Conservation (phyloP, 768 basidiomycete species). For the Obba rivulosa region DNA sequence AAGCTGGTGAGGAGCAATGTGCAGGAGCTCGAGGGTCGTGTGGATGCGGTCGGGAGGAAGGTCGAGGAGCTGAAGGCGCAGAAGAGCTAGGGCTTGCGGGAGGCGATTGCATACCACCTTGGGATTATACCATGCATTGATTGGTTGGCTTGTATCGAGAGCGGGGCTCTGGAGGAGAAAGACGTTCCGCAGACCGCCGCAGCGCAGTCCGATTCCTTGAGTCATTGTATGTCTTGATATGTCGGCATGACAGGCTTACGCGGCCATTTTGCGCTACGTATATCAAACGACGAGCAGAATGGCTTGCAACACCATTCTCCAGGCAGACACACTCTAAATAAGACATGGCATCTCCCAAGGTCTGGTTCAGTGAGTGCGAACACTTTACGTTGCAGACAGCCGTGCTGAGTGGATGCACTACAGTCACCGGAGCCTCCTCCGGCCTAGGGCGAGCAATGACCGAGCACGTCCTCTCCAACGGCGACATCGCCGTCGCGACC, state of each 20-base stretch:
- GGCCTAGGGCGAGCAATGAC: constrained; percentile 20
- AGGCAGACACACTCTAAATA: no score
- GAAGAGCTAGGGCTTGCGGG: neutral
- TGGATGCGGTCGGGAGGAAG: constrained; percentile 41
- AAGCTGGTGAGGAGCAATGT: constrained; percentile 70
- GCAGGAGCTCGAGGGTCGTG: constrained; percentile 56
- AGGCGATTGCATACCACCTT: neutral
- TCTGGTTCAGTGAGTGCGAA: constrained; percentile 8
- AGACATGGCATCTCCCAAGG: constrained; percentile 7
- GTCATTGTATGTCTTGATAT: no score
- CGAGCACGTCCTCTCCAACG: constrained; percentile 14
- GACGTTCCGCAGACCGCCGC: no score
- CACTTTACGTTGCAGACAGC: neutral
- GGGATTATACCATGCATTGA: no score
- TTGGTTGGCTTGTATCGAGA: no score
- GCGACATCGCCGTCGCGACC: constrained; percentile 22
- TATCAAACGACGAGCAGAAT: no score
- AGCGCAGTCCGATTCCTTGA: no score
- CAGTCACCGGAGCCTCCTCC: constrained; percentile 21
- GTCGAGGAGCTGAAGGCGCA: constrained; percentile 31
- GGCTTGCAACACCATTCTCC: no score
- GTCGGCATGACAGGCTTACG: no score
- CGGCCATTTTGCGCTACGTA: no score
- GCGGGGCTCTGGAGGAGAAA: no score
- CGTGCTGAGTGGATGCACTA: neutral